Conservation (phyloP, 306 rosid species). For the Luffa aegyptiaca region DNA sequence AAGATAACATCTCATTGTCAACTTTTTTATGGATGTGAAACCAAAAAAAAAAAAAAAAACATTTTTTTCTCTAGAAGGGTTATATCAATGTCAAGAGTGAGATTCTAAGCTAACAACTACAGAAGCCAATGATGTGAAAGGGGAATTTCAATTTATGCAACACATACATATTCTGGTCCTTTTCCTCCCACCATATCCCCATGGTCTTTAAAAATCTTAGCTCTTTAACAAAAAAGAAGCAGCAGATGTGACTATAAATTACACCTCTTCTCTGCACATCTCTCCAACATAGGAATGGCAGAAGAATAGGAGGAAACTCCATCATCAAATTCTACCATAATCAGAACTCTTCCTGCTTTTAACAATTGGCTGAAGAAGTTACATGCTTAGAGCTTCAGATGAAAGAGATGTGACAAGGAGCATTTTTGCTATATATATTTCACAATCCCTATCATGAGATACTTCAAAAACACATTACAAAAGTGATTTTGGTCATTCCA, state of each 20-base stretch:
- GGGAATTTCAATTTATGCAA: not conserved
- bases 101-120: not conserved
- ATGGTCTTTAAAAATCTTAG: not conserved
- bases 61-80: not conserved
- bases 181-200: not conserved
- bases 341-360: not conserved
- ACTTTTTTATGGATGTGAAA: not conserved
- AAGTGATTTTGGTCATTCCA: too few relatives aligned
- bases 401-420: not conserved
- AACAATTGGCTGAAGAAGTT: not conserved
- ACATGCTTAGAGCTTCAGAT: not conserved
- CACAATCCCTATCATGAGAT: not conserved
- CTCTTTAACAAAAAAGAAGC: not conserved
- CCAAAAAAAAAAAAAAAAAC: too few relatives aligned
- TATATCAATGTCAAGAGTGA: not conserved
- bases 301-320: not conserved
- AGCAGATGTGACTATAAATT: not conserved
- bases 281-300: not conserved
- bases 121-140: conserved; percentile 1
- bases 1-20: not conserved
- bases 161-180: not conserved
- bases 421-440: not conserved
- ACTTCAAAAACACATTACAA: too few relatives aligned
- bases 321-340: not conserved
- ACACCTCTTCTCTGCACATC: not conserved